Base-by-base conservation (phyloP, 208 protist species). In the Borovskyia barvae region DNA sequence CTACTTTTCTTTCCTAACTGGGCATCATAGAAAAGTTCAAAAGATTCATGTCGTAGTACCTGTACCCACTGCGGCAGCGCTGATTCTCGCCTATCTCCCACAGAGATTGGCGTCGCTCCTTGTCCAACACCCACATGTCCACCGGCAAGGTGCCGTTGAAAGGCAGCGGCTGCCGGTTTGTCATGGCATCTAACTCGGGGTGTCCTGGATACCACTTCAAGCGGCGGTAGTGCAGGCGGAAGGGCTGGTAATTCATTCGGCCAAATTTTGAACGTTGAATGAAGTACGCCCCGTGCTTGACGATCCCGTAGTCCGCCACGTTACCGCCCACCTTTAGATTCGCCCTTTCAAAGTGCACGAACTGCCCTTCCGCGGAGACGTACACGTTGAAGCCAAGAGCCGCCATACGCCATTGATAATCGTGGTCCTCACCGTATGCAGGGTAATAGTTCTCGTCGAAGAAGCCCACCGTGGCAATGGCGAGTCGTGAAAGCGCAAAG, bases 391-490 rank as follows among this genome's bases (percentile, higher is more conserved):
- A 87, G 17, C 80, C 76, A 0, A 79, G 45, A 11, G 61, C 41
- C 0, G 25, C 1, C n/a, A 51, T 25, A 3, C 80, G 75, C 51
- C 47, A 75, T 8, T 42, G 29, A 24, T 66, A 72, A 59, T 83
- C 76, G 56, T 70, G 40, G 48, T 87, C 80, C 47, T 87, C 80
- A 17, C 73, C 67, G 52, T 83, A 82, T 19, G 60, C 54, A 0
- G 80, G 80, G 54, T 72, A 87, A 41, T 63, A 80, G 54, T 87
- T 87, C 41, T 87, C 75, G 42, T 87, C 80, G 11, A 80, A 73
- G 19, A 77, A 60, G 1, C 76, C 80, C 3, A 76, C 76, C 1
- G 69, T 78, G 4, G 47, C 67, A 9, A 87, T 40, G n/a, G 54
- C 32, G 11, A 82, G 66, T 6, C 75, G 80, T 12, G 76, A 67